Conservation (phyloP, 2,329 filamentous ascomycete genomes). For the Fusarium ramigenum region DNA sequence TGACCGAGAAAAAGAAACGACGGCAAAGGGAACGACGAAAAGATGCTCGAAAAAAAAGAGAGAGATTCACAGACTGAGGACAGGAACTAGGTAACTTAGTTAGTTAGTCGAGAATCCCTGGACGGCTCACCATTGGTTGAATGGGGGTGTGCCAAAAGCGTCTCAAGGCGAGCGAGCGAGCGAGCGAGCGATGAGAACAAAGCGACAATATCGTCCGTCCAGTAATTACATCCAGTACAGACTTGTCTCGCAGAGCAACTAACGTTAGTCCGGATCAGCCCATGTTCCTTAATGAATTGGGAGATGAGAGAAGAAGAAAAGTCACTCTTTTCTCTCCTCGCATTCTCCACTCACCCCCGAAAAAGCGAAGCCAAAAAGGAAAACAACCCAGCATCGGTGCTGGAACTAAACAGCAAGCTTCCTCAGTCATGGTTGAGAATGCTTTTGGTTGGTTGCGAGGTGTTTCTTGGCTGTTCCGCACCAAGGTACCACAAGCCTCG, state of each 20-base stretch:
- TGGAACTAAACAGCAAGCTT: slow-evolving; percentile 19
- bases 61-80: not conserved
- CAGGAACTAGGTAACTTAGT: not conserved
- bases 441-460: not conserved
- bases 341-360: slow-evolving; percentile 17
- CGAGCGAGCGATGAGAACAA: not conserved
- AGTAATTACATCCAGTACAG: not conserved
- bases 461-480: slow-evolving; percentile 9
- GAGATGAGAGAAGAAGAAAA: slow-evolving; percentile 22
- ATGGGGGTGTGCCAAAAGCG: slow-evolving; percentile 6
- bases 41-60: not conserved
- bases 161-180: not conserved
- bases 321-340: slow-evolving; percentile 16
- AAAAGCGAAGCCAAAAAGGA: slow-evolving; percentile 20
- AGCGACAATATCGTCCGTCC: not conserved
- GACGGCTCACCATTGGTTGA: slow-evolving; percentile 3
- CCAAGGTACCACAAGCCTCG: slow-evolving; percentile 11
- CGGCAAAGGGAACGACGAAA: slow-evolving; percentile 1
- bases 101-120: slow-evolving; percentile 11
- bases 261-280: not conserved
- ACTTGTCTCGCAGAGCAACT: slow-evolving; percentile 9
- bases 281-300: slow-evolving; percentile 1
- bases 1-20: slow-evolving; percentile 11
- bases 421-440: not conserved
- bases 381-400: slow-evolving; percentile 15